Evolutionary conservation across 192 early-diverging fungal species (phyloP), one percentile per base, ranked within the genome.

Genomic region (Coemansia sp.): DNA sequence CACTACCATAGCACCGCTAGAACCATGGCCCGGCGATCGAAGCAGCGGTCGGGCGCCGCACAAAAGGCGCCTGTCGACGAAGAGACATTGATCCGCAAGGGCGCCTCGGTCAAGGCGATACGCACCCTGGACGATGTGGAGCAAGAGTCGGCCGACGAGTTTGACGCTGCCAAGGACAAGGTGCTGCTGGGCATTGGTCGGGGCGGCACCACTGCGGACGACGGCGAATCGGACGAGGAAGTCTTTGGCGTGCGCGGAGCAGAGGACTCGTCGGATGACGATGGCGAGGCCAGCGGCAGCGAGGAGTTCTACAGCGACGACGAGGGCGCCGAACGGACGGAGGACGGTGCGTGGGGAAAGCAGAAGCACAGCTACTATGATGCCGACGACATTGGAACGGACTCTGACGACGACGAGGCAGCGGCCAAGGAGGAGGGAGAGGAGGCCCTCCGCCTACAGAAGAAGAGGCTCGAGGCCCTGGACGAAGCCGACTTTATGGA

Each of bases 401-500:
- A 92, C 38, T 63, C 87, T 32, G 85, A 84, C 17, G 86, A 85
- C 37, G 86, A 78, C 38, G 76, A 73, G 38, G 67, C 45, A 3
- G 76, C 64, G 5, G 62, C 83, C 45, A 81, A 81, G 30, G 90
- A 90, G 44, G 93, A 96, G 54, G 92, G 90, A 41, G 80, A 80
- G 36, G 94, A 94, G 64, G 92, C 90, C 3, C 62, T 90, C 38
- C 82, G 87, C 47, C 67, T 97, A 50, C 92, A 94, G 50, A 82
- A 80, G 64, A 78, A 87, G 56, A 81, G 82, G 30, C 58, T 91
- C 22, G 80, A 83, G 37, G 78, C 69, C 22, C 81, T 94, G 74
- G 75, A 83, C 23, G 94, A 94, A 57, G 85, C 78, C 40, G 94
- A 97, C 77, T 94, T 91, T 54, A 70, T 93, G 12, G 85, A 88